Conservation (phyloP, 1,284 basidiomycete species). For the Austropuccinia psidii region DNA sequence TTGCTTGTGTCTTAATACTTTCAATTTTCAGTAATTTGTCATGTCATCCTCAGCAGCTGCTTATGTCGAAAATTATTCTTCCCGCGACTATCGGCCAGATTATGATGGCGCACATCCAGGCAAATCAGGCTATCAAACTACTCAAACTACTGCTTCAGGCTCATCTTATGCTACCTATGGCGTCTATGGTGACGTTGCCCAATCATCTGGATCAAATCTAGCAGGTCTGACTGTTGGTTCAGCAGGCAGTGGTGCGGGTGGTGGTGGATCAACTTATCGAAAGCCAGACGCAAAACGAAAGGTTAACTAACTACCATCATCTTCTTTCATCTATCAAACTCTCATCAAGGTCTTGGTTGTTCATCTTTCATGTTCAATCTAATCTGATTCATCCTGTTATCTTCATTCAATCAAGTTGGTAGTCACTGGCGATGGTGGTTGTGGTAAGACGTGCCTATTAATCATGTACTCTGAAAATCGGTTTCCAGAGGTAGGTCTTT, state of each 20-base stretch:
- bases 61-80: neutral
- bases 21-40: no score
- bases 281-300: slow-evolving; percentile 37
- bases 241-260: neutral
- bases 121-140: slow-evolving; percentile 36
- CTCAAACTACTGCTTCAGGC: slow-evolving; percentile 36
- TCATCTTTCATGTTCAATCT: neutral
- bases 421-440: slow-evolving; percentile 59
- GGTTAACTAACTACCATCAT: neutral
- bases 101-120: slow-evolving; percentile 3
- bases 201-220: slow-evolving; percentile 27
- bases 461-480: slow-evolving; percentile 95
- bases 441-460: slow-evolving; percentile 73
- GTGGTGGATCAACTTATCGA: slow-evolving; percentile 4
- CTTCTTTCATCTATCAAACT: neutral
- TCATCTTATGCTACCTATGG: slow-evolving; percentile 36
- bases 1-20: no score
- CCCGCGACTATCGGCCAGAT: slow-evolving; percentile 30
- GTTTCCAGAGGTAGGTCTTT: slow-evolving; percentile 73
- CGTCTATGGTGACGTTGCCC: slow-evolving; percentile 32
- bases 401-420: slow-evolving; percentile 33
- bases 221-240: neutral
- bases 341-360: neutral
- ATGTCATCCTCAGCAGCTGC: slow-evolving; percentile 2
- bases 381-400: neutral